Evolutionary conservation across 441 rosid genomes (phyloP).

Genomic region (Mallotus japonicus): DNA sequence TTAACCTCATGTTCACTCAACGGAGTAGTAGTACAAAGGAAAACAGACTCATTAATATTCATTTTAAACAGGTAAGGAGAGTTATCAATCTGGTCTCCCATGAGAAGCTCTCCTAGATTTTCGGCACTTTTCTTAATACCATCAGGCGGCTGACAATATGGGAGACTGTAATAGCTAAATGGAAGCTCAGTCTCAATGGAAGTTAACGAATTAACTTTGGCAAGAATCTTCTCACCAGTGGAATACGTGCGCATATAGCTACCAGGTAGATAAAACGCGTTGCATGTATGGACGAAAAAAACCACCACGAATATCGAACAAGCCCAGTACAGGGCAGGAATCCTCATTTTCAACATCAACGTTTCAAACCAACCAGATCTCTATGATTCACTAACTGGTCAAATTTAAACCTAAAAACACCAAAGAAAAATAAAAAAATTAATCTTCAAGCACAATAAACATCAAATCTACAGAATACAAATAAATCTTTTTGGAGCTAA

Average conservation of each 20-base stretch:
- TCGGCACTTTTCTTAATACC: slow-evolving; percentile 85
- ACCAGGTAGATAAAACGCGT: slow-evolving; percentile 87
- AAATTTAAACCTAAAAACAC: slow-evolving; percentile 10
- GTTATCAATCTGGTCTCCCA: slow-evolving; percentile 97
- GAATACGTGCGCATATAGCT: slow-evolving; percentile 83
- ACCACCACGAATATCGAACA: slow-evolving; percentile 36
- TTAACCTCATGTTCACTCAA: slow-evolving; percentile 74
- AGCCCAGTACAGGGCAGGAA: slow-evolving; percentile 40
- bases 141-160: slow-evolving; percentile 63
- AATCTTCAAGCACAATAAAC: background rate
- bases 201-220: slow-evolving; percentile 90
- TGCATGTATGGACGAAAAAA: slow-evolving; percentile 37
- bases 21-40: slow-evolving; percentile 58
- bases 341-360: slow-evolving; percentile 34
- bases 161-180: slow-evolving; percentile 75
- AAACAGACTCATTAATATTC: slow-evolving; percentile 71
- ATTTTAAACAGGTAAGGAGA: slow-evolving; percentile 82
- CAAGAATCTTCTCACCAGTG: slow-evolving; percentile 39
- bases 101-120: slow-evolving; percentile 95
- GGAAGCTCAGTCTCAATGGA: slow-evolving; percentile 96
- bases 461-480: slow-evolving; percentile 16
- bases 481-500: too few relatives aligned
- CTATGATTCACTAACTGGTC: slow-evolving; percentile 5
- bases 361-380: slow-evolving; percentile 16
- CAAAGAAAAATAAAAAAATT: too few relatives aligned